Conservation (phyloP, 2,329 filamentous ascomycete species). For the Erysiphe pulchra region DNA sequence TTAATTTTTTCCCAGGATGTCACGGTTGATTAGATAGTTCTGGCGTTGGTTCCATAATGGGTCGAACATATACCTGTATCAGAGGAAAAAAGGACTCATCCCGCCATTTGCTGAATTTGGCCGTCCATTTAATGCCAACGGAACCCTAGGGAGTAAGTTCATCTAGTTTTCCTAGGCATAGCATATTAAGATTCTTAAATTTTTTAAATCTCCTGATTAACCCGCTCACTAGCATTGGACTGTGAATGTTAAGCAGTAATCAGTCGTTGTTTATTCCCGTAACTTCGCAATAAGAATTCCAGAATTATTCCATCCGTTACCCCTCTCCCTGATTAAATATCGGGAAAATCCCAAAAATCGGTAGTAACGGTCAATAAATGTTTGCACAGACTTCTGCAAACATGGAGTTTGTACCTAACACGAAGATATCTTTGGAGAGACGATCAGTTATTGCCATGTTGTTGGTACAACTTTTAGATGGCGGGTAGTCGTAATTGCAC, state of each 20-base stretch:
- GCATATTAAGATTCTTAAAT: neutral
- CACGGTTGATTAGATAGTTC: too few species aligned
- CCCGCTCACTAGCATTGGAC: neutral
- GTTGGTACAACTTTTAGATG: neutral
- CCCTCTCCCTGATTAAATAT: neutral
- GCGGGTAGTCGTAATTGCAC: too few species aligned
- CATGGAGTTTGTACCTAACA: neutral
- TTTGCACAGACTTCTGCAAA: neutral
- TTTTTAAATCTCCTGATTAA: neutral
- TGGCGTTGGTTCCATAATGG: neutral
- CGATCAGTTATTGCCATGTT: neutral
- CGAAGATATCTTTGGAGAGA: neutral
- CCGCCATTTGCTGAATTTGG: neutral
- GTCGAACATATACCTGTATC: neutral
- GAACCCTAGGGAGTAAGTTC: neutral
- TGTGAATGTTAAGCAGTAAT: neutral
- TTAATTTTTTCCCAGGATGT: neutral
- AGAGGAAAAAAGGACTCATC: neutral
- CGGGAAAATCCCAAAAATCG: neutral
- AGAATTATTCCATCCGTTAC: neutral
- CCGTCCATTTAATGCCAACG: neutral
- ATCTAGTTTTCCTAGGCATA: neutral
- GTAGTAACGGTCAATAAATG: neutral
- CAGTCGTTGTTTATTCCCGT: neutral
- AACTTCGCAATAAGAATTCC: neutral